Conservation (phyloP, 2,329 filamentous ascomycete species). For the Neofusicoccum parvum region DNA sequence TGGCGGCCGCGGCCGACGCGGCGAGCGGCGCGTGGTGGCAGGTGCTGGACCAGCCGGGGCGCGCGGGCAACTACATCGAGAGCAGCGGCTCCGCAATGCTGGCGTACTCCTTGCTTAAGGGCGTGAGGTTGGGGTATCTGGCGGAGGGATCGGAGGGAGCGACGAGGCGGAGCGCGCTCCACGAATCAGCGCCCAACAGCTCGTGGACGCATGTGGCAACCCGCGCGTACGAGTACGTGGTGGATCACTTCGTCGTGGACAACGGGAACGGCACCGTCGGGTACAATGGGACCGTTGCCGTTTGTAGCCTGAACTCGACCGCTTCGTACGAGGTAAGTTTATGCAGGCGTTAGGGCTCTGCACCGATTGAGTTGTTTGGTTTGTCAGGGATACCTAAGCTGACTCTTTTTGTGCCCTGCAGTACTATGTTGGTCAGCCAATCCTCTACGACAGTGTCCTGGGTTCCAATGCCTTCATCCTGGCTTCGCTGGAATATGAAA, state of each 20-base stretch:
- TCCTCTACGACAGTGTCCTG: conserved; percentile 29
- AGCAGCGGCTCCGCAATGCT: conserved; percentile 60
- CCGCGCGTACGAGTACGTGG: conserved; percentile 49
- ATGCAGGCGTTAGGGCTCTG: no score
- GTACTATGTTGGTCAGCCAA: conserved; percentile 48
- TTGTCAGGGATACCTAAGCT: neutral
- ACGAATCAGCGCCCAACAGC: neutral
- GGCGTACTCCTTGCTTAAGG: conserved; percentile 39
- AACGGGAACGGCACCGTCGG: conserved; percentile 39
- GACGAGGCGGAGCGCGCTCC: conserved; percentile 26
- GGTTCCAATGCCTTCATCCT: conserved; percentile 31
- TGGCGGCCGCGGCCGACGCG: conserved; percentile 46
- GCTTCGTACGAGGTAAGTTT: conserved; percentile 31
- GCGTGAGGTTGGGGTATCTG: conserved; percentile 35
- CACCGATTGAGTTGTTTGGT: no score
- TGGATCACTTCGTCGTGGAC: conserved; percentile 50
- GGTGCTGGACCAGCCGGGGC: conserved; percentile 52
- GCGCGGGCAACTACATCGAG: conserved; percentile 61
- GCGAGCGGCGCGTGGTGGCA: conserved; percentile 59
- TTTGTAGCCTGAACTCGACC: conserved; percentile 31
- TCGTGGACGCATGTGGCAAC: conserved; percentile 42
- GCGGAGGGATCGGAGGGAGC: conserved; percentile 28
- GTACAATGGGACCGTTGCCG: conserved; percentile 35
- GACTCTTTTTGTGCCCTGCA: conserved; percentile 23
- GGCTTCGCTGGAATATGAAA: conserved; percentile 30